Percentiles rank a stretch among this genome's conserved stretches.
Conservation (phyloP, 208 protist genomes). For the Borovskyia barvae region DNA sequence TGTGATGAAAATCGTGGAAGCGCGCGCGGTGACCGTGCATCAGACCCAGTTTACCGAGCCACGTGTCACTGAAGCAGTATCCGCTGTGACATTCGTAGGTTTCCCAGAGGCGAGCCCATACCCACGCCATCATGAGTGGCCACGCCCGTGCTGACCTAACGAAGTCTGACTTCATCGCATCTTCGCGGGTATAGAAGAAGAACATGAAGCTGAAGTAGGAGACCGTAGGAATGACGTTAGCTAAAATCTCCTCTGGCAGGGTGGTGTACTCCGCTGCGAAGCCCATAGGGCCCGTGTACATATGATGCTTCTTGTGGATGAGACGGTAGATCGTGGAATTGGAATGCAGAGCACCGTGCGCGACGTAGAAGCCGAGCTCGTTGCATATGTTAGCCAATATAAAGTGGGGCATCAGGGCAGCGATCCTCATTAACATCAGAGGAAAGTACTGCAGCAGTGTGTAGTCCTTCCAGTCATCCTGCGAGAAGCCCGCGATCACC, state of each 20-base stretch:
- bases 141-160: slow-evolving; percentile 29
- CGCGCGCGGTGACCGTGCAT: slow-evolving; percentile 44
- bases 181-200: slow-evolving; percentile 25
- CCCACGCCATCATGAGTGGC: slow-evolving; percentile 48
- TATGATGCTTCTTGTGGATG: slow-evolving; percentile 73
- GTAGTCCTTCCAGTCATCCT: slow-evolving; percentile 17
- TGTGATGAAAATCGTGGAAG: slow-evolving; percentile 79
- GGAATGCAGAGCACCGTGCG: slow-evolving; percentile 39
- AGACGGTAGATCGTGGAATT: slow-evolving; percentile 36
- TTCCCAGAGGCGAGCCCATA: slow-evolving; percentile 48
- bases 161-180: slow-evolving; percentile 13
- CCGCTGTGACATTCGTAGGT: slow-evolving; percentile 65
- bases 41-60: slow-evolving; percentile 37
- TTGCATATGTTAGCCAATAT: slow-evolving; percentile 41
- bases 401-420: slow-evolving; percentile 31
- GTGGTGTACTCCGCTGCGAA: slow-evolving; percentile 63
- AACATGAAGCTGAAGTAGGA: slow-evolving; percentile 40
- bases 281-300: slow-evolving; percentile 61
- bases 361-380: slow-evolving; percentile 47
- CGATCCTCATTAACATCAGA: slow-evolving; percentile 1
- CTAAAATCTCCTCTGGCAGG: slow-evolving; percentile 39
- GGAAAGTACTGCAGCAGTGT: slow-evolving; percentile 7
- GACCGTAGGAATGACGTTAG: slow-evolving; percentile 42
- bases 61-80: slow-evolving; percentile 60
- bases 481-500: slow-evolving; percentile 21